A percentile compares a stretch with the other conserved stretches of the same genome.
Conservation (phyloP, 129 eudicot genomes). For the Silybum marianum region DNA sequence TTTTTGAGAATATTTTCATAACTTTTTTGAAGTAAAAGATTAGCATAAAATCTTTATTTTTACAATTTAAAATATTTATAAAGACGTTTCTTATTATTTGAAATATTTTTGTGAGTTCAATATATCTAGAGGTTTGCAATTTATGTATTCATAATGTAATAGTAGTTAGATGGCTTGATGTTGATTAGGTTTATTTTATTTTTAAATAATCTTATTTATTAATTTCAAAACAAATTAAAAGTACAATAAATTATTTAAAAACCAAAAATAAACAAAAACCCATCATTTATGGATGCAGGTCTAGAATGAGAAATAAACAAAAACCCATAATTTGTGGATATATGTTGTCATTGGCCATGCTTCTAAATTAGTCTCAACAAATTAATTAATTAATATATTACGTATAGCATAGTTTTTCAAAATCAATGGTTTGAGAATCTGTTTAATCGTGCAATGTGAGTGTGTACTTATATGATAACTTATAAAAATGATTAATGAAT, state of each 20-base stretch:
- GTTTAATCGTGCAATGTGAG: background rate
- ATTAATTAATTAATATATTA: background rate
- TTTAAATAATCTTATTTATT: background rate
- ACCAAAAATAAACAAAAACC: background rate
- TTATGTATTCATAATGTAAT: too few species aligned
- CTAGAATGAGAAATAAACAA: background rate
- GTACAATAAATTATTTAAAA: background rate
- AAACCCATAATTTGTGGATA: background rate
- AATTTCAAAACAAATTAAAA: background rate
- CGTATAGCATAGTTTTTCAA: background rate
- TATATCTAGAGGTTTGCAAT: too few species aligned
- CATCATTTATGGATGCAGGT: background rate
- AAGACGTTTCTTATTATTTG: too few species aligned
- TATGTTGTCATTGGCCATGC: background rate
- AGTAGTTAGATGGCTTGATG: too few species aligned
- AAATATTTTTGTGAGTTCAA: too few species aligned
- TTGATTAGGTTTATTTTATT: too few species aligned
- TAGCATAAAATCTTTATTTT: too few species aligned
- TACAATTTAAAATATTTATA: too few species aligned
- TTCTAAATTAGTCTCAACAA: background rate
- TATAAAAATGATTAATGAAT: background rate
- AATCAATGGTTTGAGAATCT: background rate
- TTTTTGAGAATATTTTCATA: too few species aligned
- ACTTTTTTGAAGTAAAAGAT: too few species aligned
- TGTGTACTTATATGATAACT: background rate